Base-by-base conservation (phyloP, 768 basidiomycete species). In the Podaxis sp. region DNA sequence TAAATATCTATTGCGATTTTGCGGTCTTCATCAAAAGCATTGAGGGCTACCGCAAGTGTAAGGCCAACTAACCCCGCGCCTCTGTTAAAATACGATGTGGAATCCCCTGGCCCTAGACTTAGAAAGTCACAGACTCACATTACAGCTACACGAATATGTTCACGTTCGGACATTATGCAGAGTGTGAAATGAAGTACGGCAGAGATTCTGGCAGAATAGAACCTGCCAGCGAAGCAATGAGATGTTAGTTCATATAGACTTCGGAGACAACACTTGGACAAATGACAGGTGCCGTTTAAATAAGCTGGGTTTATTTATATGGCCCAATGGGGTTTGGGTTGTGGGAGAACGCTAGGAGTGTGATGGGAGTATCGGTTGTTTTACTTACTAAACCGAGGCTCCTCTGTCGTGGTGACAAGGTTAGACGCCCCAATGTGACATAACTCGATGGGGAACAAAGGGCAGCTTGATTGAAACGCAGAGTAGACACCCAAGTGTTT, bases 41-140 rank as follows among this genome's bases (percentile, higher is more conserved):
- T 69, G 36, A 80, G 62, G 0, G 75, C 73, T 0, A 73, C 69
- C 3, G 77, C 78, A n/a, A 77, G 68, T 26, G 73, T 75, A 54
- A 80, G 64, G 41, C 80, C 78, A 48, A 74, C 77, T 28, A 80
- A 72, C 4, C 79, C 80, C 1, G 78, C 79, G 17, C 79, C 79
- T 22, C 80, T 80, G 58, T 51, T 33, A 12, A 22, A 17, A 24
- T 24, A 48, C 26, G 30, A 33, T 33, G 8, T 33, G 30, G 8
- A 33, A 33, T 33, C 30, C 30, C 30, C 30, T 33, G 30, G 30
- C 8, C 10, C 55, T 30, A 38, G 44, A 26, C 6, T 33, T 44
- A 36, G 12, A 11, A 17, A 58, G 44, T 46, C 10, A 30, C 3
- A 4, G 15, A 44, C 24, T 13, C 20, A 33, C 44, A 22, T 11